These are phyloP conservation scores for Crithidia brevicula DNA, from an alignment of 208 protist species.

Conservation along the genomic window DNA sequence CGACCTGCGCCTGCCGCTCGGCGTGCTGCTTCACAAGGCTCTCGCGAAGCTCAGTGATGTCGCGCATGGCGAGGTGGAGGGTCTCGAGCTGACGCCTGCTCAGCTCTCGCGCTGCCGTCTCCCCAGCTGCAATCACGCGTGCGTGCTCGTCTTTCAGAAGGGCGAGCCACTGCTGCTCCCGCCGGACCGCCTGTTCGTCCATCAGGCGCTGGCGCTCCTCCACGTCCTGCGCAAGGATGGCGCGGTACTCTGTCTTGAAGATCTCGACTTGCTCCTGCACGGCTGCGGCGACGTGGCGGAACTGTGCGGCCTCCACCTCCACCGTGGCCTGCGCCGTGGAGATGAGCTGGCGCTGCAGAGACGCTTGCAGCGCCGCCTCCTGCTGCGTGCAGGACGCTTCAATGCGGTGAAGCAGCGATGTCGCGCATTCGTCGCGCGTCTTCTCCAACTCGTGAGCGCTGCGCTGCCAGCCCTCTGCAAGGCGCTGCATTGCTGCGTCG, in stretches of 20 bases:
- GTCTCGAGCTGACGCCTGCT: constrained; percentile 43
- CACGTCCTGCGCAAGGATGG: constrained; percentile 54
- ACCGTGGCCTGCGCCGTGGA: constrained; percentile 4
- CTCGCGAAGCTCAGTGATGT: constrained; percentile 55
- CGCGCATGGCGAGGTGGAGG: constrained; percentile 55
- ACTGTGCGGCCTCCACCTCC: constrained; percentile 11
- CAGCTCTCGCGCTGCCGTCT: constrained; percentile 16
- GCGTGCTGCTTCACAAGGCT: constrained; percentile 43
- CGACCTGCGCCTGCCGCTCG: constrained; percentile 40
- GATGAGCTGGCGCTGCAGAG: constrained; percentile 12
- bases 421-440: constrained; percentile 17
- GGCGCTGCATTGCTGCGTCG: constrained; percentile 15
- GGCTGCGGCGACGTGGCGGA: constrained; percentile 29
- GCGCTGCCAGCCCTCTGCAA: constrained; percentile 27
- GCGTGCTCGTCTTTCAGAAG: constrained; percentile 39
- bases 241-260: constrained; percentile 54
- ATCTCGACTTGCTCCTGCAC: constrained; percentile 48
- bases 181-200: constrained; percentile 38
- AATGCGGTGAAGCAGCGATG: constrained; percentile 1
- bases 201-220: constrained; percentile 30
- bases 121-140: constrained; percentile 19
- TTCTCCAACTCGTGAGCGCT: constrained; percentile 17
- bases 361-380: not conserved
- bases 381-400: constrained; percentile 9
- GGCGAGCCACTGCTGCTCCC: constrained; percentile 34